Evolutionary conservation across 768 basidiomycete genomes (phyloP), one percentile per base, ranked within the genome.

Genomic region (Tulasnella sp.): DNA sequence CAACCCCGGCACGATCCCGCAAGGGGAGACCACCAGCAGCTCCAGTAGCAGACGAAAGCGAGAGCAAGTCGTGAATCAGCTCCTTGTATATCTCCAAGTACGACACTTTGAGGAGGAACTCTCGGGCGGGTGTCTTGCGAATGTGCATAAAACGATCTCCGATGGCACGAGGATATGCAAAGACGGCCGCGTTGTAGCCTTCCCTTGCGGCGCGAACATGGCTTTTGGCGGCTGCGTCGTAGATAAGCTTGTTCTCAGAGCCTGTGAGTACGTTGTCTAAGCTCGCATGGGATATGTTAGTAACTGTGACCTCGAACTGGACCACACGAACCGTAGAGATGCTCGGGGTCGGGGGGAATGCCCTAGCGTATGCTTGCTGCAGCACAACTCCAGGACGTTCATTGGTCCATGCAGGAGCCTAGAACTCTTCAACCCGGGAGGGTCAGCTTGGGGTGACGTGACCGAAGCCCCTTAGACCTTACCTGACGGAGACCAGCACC

Each of bases 31-130:
- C 48, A 21, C 93, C 1, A 90, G 90, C 76, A 90, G 90, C 0
- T 86, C 84, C 21, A 80, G 27, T 10, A 86, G 84, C 34, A 80
- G 81, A 46, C 7, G 62, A 68, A 27, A 34, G 62, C 0, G 94
- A 92, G n/a, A n/a, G n/a, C n/a, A n/a, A 87, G 82, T 97, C 95
- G 81, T 94, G 89, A 73, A 97, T 92, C 0, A 89, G 88, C 84
- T 97, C 95, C 85, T 99, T 99, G 87, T 99, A 99, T 72, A 99
- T 96, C 84, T 99, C 98, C 75, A 99, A 91, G 84, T n/a, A n/a
- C n/a, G n/a, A n/a, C 84, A 96, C 97, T 24, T 97, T 91, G 10
- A 99, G 89, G n/a, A 99, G 90, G 85, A 96, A 99, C 83, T 97
- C 95, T 58, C 97, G 89, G 40, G 89, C 87, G 0, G 94, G 90